phyloP scores from a whole-genome alignment of 164 flowering plant genomes.

The Nymphaea thermarum region DNA sequence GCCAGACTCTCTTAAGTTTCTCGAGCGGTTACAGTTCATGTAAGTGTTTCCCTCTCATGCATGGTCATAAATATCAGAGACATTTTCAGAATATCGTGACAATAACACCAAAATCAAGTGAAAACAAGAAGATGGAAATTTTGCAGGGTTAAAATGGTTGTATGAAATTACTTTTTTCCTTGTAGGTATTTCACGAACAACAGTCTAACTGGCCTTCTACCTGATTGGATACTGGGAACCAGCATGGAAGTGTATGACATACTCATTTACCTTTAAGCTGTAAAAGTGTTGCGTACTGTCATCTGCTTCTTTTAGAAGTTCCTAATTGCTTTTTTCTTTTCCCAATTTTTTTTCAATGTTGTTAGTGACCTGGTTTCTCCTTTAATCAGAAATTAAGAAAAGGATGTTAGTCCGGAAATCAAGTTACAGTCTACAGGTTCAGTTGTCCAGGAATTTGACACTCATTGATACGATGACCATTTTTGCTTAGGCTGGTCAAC shows the following conservation, averaged over 20 bases:
- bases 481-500: background rate
- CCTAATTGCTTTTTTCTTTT: background rate
- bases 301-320: background rate
- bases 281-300: background rate
- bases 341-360: too few species aligned
- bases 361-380: background rate
- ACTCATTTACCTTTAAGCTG: background rate
- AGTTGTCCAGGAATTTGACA: too few species aligned
- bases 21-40: conserved; percentile 3
- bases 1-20: conserved; percentile 31
- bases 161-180: background rate
- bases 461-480: too few species aligned
- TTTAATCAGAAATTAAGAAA: background rate
- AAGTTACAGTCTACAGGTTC: too few species aligned
- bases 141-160: background rate
- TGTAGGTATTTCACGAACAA: conserved; percentile 59
- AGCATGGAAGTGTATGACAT: conserved; percentile 49
- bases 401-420: too few species aligned
- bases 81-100: too few species aligned
- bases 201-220: conserved; percentile 47
- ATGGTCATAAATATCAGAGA: background rate
- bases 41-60: background rate
- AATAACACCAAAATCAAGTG: too few species aligned
- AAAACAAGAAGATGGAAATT: conserved; percentile 7
- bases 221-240: conserved; percentile 34